Conservation (phyloP, 495 filamentous ascomycete genomes). For the Hamigera avellanea region DNA sequence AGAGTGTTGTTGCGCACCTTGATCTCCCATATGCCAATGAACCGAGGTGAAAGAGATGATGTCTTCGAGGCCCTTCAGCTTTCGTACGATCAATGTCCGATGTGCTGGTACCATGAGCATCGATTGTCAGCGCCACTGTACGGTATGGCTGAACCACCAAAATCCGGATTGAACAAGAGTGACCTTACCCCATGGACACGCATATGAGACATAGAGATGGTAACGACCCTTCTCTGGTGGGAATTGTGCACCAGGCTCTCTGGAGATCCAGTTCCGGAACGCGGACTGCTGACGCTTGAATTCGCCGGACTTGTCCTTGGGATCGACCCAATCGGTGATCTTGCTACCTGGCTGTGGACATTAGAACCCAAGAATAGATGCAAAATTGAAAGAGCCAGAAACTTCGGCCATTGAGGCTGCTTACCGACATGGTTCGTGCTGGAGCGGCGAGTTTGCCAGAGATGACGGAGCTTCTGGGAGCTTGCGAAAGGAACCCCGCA, state of each 20-base stretch:
- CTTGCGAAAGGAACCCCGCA: conserved; percentile 5
- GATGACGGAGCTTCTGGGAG: conserved; percentile 11
- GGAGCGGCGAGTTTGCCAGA: conserved; percentile 9
- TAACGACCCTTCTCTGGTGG: conserved; percentile 57
- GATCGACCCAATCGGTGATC: conserved; percentile 78
- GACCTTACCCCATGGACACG: conserved; percentile 53
- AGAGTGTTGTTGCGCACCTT: conserved; percentile 35
- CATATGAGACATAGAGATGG: conserved; percentile 64
- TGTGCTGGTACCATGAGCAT: conserved; percentile 45
- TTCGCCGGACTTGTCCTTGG: conserved; percentile 65
- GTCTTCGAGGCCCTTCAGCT: conserved; percentile 57
- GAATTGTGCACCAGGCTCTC: conserved; percentile 47
- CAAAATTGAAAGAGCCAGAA: not conserved
- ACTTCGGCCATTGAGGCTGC: too few species aligned
- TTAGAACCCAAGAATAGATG: conserved; percentile 1
- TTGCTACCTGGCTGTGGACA: conserved; percentile 15
- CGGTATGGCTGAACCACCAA: too few species aligned
- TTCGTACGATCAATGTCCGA: conserved; percentile 53
- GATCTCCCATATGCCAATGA: conserved; percentile 54
- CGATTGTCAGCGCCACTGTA: conserved; percentile 2
- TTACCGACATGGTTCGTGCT: conserved; percentile 31
- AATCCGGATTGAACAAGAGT: not conserved
- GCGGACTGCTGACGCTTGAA: conserved; percentile 71
- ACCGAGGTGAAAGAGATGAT: conserved; percentile 54
- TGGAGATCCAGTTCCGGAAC: conserved; percentile 65